These are phyloP conservation scores for Hypericum androsaemum DNA, from an alignment of 345 rosid species.

Conservation along the genomic window DNA sequence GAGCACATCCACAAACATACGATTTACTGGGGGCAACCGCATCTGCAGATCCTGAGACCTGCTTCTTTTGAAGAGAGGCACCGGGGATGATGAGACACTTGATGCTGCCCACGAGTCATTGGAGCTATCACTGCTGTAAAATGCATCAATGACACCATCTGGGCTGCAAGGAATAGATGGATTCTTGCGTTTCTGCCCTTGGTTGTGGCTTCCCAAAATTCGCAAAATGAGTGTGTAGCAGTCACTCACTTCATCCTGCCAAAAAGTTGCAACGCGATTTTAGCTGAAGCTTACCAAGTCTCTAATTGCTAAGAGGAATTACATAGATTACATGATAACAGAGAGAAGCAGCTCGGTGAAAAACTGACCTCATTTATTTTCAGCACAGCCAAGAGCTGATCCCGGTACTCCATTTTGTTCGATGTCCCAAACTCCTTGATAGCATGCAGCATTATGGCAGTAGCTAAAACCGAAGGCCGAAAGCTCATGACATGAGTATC, in stretches of 20 bases:
- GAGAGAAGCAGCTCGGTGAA: slow-evolving; percentile 1
- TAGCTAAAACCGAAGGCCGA: slow-evolving; percentile 61
- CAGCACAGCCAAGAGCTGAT: slow-evolving; percentile 48
- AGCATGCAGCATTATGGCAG: slow-evolving; percentile 62
- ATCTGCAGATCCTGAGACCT: slow-evolving; percentile 58
- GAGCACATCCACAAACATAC: slow-evolving; percentile 54
- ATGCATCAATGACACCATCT: slow-evolving; percentile 43
- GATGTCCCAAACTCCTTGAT: slow-evolving; percentile 48
- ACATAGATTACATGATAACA: slow-evolving; percentile 1
- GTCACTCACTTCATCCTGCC: slow-evolving; percentile 49
- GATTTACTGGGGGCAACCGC: slow-evolving; percentile 47
- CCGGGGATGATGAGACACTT: slow-evolving; percentile 30
- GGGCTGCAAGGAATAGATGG: slow-evolving; percentile 36
- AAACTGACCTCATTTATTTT: slow-evolving; percentile 51
- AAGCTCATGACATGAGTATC: slow-evolving; percentile 55
- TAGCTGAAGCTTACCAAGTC: slow-evolving; percentile 3
- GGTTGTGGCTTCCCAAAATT: slow-evolving; percentile 26
- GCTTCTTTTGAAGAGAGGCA: slow-evolving; percentile 48
- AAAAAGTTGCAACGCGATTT: slow-evolving; percentile 4
- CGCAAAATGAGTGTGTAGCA: slow-evolving; percentile 55
- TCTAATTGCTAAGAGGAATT: background rate
- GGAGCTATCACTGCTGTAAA: slow-evolving; percentile 60
- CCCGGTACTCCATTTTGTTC: slow-evolving; percentile 39
- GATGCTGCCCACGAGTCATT: slow-evolving; percentile 47
- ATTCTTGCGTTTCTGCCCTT: slow-evolving; percentile 40